A percentile compares a stretch with the other conserved stretches of the same genome.
These are phyloP conservation scores for Fagopyrum homotropicum DNA, from an alignment of 148 eudicot genomes.

Conservation along the genomic window DNA sequence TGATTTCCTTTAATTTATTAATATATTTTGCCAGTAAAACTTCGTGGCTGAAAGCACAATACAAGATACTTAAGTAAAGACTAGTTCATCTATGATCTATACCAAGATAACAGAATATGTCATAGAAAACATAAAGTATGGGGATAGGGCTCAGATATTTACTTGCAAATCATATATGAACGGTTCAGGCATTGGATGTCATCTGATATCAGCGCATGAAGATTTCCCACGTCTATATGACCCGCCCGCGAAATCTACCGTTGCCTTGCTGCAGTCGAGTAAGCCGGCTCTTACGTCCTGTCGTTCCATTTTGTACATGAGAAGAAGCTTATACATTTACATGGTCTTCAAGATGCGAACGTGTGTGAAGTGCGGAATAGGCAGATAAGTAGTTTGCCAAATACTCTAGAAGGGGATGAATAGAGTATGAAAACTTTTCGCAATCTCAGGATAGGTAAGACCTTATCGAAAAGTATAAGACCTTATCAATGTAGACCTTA, in stretches of 20 bases:
- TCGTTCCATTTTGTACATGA: too few relatives aligned
- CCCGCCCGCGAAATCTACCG: constrained; percentile 37
- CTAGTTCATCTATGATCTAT: background rate
- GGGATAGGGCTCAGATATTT: background rate
- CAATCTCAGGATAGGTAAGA: too few relatives aligned
- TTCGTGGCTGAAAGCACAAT: constrained; percentile 56
- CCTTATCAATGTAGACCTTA: too few relatives aligned
- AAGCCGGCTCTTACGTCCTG: too few relatives aligned
- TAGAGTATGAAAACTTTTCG: too few relatives aligned
- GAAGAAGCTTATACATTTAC: too few relatives aligned
- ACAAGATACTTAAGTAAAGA: background rate
- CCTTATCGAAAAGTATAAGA: too few relatives aligned
- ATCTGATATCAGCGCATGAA: constrained; percentile 63
- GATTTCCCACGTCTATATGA: constrained; percentile 95
- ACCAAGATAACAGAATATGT: background rate
- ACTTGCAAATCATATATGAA: background rate
- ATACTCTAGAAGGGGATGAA: too few relatives aligned
- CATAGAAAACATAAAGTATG: background rate
- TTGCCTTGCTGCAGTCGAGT: too few relatives aligned
- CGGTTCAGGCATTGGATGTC: background rate
- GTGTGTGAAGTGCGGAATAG: too few relatives aligned
- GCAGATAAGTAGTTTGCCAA: too few relatives aligned
- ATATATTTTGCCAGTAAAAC: constrained; percentile 78
- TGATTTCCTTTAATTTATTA: constrained; percentile 67
- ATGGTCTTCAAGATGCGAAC: too few relatives aligned